Evolutionary conservation across 306 rosid species (phyloP).

Genomic region (Cyclanthera cordifolia): DNA sequence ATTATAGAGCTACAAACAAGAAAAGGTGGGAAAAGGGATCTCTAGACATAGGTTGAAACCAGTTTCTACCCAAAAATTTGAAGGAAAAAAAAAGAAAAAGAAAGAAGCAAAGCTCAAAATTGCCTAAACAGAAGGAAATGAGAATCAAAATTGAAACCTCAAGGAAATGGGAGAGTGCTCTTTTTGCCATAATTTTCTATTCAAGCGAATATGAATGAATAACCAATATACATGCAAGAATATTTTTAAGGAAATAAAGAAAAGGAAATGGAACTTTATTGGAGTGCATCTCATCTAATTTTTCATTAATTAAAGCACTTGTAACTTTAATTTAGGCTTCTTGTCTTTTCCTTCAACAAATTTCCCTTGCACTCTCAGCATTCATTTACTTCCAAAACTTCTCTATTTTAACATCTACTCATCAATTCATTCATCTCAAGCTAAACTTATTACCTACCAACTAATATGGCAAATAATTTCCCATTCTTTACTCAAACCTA

Average conservation of each 20-base stretch:
- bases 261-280: not conserved
- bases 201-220: not conserved
- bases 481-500: not conserved
- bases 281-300: not conserved
- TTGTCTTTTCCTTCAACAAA: not conserved
- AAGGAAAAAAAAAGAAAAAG: not conserved
- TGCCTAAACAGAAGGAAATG: not conserved
- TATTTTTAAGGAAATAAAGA: not conserved
- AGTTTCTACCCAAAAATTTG: not conserved
- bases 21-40: constrained; percentile 1
- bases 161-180: not conserved
- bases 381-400: not conserved
- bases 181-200: not conserved
- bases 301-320: not conserved
- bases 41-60: not conserved
- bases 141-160: not conserved
- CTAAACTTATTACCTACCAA: not conserved
- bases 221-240: not conserved
- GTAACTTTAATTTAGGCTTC: not conserved
- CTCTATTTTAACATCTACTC: not conserved
- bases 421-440: not conserved
- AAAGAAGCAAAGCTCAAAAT: not conserved
- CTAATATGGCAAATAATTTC: not conserved
- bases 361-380: not conserved
- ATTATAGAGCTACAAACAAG: constrained; percentile 2